A percentile compares a stretch with the other conserved stretches of the same genome.
These are phyloP conservation scores for Phialophora verrucosa DNA, from an alignment of 2,329 filamentous ascomycete species.

Conservation along the genomic window DNA sequence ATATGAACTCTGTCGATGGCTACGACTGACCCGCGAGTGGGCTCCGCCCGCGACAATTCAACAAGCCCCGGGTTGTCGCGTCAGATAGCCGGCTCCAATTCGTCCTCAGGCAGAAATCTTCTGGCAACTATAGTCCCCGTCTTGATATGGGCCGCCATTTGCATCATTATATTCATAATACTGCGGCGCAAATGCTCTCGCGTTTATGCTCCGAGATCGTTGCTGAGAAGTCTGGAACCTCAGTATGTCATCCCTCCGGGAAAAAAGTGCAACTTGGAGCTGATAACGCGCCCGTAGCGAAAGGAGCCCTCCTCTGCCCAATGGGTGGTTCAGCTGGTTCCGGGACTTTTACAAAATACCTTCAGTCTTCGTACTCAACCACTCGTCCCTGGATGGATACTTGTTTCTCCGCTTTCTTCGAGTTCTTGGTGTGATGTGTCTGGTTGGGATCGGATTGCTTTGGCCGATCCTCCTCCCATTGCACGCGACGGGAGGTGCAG, in stretches of 20 bases:
- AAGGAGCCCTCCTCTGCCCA: slow-evolving; percentile 41
- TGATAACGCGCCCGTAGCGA: slow-evolving; percentile 40
- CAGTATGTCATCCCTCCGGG: slow-evolving; percentile 49
- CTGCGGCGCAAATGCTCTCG: slow-evolving; percentile 57
- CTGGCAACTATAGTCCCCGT: slow-evolving; percentile 62
- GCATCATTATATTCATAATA: slow-evolving; percentile 59
- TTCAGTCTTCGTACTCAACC: slow-evolving; percentile 75
- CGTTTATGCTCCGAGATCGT: slow-evolving; percentile 63
- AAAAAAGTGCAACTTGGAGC: not conserved
- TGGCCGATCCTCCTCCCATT: slow-evolving; percentile 89
- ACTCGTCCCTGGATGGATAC: slow-evolving; percentile 88
- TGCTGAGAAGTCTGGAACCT: slow-evolving; percentile 57
- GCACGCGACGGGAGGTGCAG: slow-evolving; percentile 80
- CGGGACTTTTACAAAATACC: slow-evolving; percentile 44
- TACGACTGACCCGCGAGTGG: slow-evolving; percentile 49
- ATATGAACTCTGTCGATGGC: slow-evolving; percentile 14
- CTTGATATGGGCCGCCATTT: slow-evolving; percentile 55
- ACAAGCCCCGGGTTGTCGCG: slow-evolving; percentile 49
- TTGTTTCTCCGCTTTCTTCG: slow-evolving; percentile 88
- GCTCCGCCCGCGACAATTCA: slow-evolving; percentile 52
- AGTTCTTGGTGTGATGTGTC: slow-evolving; percentile 75
- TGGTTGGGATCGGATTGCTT: slow-evolving; percentile 80
- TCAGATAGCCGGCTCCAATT: slow-evolving; percentile 46
- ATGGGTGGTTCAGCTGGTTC: slow-evolving; percentile 47
- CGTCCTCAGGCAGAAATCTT: slow-evolving; percentile 50